Evolutionary conservation across 2,329 filamentous ascomycete genomes (phyloP), one percentile per base, ranked within the genome.

Genomic region (Clarireedia paspali): DNA sequence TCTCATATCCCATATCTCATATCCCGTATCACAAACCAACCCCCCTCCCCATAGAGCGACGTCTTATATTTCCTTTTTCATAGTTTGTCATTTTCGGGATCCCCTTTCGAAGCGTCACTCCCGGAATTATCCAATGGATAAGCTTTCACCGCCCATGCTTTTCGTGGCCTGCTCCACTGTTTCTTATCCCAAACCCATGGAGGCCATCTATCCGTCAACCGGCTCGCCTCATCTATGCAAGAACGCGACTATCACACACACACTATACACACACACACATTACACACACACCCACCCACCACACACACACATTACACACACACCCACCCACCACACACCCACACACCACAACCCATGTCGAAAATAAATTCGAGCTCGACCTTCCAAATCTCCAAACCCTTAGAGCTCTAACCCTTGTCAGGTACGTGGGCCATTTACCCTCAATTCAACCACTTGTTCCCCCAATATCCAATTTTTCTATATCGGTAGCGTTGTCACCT

Each of bases 111-210:
- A n/a, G 10, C 20, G 23, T 20, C 48, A 20, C 26, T 9, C 50
- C 50, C 20, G 26, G 50, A 53, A 24, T 15, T 15, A 17, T n/a
- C 52, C 45, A 54, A 49, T 49, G 24, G 52, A 54, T 54, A 54
- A 54, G 52, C 52, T 49, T 54, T 23, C 36, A 14, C n/a, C 40
- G n/a, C 20, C n/a, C 45, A 49, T 42, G 24, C n/a, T 15, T 27
- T 26, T 30, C 27, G 10, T 30, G 7, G 27, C 6, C 27, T 9
- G 7, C 7, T 10, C 27, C 27, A 30, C 27, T 30, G 27, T 30
- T 30, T 10, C 27, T 30, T 30, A 30, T 30, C 27, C 27, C 27
- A 30, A 30, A 30, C 7, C 27, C 27, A 30, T 30, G 27, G 27
- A 7, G 7, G 27, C 7, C 3, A 10, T 30, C 27, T 10, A 30